Evolutionary conservation across 2,329 filamentous ascomycete genomes (phyloP).

Genomic region (Fusarium denticulatum): DNA sequence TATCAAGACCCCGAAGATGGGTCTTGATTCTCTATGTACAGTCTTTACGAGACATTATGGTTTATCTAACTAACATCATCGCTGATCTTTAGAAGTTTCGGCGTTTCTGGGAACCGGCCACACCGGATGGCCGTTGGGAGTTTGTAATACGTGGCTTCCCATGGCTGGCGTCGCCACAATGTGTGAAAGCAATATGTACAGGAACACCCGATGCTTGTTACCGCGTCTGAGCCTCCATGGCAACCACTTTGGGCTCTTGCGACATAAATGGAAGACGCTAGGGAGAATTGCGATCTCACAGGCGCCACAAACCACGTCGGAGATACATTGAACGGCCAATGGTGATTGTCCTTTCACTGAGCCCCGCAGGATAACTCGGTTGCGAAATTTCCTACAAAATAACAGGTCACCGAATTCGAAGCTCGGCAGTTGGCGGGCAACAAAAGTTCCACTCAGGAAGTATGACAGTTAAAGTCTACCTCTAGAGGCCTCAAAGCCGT

Average conservation of each 20-base stretch:
- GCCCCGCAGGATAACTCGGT: neutral
- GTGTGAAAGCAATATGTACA: too few species aligned
- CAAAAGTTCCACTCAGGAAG: neutral
- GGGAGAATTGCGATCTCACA: neutral
- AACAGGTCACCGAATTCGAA: rapidly evolving
- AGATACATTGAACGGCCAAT: rapidly evolving
- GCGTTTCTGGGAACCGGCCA: too few species aligned
- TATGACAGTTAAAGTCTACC: rapidly evolving
- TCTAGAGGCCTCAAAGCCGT: neutral
- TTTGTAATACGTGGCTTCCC: neutral
- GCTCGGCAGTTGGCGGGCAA: neutral
- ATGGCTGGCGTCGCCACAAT: neutral
- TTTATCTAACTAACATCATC: neutral
- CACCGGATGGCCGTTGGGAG: neutral
- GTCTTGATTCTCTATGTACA: too few species aligned
- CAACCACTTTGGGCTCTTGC: neutral
- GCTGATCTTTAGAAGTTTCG: neutral
- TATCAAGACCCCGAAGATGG: neutral
- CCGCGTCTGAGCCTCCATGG: neutral
- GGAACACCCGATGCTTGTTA: neutral
- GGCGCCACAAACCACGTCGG: too few species aligned
- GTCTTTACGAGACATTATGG: neutral
- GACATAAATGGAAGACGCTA: neutral
- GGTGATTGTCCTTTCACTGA: neutral
- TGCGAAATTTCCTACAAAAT: neutral